Conservation (phyloP, 495 filamentous ascomycete genomes). For the Halenospora varia region DNA sequence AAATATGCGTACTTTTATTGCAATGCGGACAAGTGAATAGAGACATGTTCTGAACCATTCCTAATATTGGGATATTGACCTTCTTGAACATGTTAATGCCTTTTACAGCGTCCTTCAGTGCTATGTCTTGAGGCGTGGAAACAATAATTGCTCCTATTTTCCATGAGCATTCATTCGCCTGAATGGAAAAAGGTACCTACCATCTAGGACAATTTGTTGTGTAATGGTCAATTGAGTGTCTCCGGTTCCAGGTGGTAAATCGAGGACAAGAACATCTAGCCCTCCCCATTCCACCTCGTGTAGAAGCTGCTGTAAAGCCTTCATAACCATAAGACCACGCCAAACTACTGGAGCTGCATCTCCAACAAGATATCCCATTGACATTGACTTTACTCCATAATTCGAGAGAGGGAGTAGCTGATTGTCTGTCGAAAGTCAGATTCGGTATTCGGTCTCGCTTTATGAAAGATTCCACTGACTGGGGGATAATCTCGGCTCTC, state of each 20-base stretch:
- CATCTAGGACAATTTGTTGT: slow-evolving; percentile 84
- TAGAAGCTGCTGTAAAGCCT: slow-evolving; percentile 91
- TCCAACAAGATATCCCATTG: slow-evolving; percentile 89
- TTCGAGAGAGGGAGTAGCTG: slow-evolving; percentile 85
- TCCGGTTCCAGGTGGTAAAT: slow-evolving; percentile 91
- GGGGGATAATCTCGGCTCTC: slow-evolving; percentile 63
- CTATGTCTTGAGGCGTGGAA: slow-evolving; percentile 88
- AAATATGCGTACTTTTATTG: slow-evolving; percentile 68
- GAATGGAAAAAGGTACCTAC: slow-evolving; percentile 29
- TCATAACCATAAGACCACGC: slow-evolving; percentile 96
- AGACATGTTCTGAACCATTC: slow-evolving; percentile 97
- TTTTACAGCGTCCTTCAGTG: slow-evolving; percentile 81
- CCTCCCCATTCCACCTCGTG: slow-evolving; percentile 90
- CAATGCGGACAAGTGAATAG: slow-evolving; percentile 81
- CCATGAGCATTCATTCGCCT: not conserved
- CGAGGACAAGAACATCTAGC: slow-evolving; percentile 79
- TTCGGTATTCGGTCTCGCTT: not conserved
- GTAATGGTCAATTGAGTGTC: slow-evolving; percentile 92
- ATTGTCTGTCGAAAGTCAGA: slow-evolving; percentile 52
- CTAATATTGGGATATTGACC: slow-evolving; percentile 68
- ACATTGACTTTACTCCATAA: slow-evolving; percentile 97
- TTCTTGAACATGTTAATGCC: slow-evolving; percentile 90
- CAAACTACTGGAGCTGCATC: slow-evolving; percentile 84
- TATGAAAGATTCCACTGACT: slow-evolving; percentile 38
- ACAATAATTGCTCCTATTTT: slow-evolving; percentile 73